Base-by-base conservation (phyloP, 352 stramenopile genomes). In the Halophytophthora batemanensis region DNA sequence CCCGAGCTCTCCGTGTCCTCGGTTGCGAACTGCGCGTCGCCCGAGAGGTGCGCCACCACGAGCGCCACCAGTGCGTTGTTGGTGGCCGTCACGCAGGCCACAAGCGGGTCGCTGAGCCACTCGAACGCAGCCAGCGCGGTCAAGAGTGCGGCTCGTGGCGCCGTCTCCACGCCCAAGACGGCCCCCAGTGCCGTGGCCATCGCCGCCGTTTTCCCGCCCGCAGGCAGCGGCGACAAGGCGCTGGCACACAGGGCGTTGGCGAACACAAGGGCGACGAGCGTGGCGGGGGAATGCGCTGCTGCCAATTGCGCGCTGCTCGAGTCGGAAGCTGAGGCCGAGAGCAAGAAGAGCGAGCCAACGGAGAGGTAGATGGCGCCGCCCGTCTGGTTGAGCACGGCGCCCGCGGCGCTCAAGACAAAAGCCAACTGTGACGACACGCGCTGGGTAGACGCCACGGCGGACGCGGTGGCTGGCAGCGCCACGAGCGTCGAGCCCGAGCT, bases 331-430 rank as follows among this genome's bases (percentile, higher is more conserved):
- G 61, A 64, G 47, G 60, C 49, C n/a, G 52, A 57, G 13, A 87
- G 37, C 18, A 84, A 56, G 52, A 81, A 89, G 6, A 82, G 44
- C 1, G 61, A 71, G 29, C 56, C 66, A 6, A 77, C 56, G 0
- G 78, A 77, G 14, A 87, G 39, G 29, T 86, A 86, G 29, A 83
- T 18, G 6, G 74, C 78, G 7, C 63, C 80, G 34, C 78, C 78
- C n/a, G 65, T 78, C 64, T 87, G 82, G 64, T 86, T 87, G 19
- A 89, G 52, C 15, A 72, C 64, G 0, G 61, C 50, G 17, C 78
- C 69, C 10, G 63, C 35, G 2, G 68, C 65, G 43, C 75, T 84
- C 21, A 89, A 61, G 44, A 87, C 64, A 47, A 84, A 78, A 0
- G 73, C 74, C 14, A 89, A 53, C 39, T 66, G 68, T 50, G 78